Base-by-base conservation (phyloP, 139 green algal species). In the Chlamydomonas sphaeroides region DNA sequence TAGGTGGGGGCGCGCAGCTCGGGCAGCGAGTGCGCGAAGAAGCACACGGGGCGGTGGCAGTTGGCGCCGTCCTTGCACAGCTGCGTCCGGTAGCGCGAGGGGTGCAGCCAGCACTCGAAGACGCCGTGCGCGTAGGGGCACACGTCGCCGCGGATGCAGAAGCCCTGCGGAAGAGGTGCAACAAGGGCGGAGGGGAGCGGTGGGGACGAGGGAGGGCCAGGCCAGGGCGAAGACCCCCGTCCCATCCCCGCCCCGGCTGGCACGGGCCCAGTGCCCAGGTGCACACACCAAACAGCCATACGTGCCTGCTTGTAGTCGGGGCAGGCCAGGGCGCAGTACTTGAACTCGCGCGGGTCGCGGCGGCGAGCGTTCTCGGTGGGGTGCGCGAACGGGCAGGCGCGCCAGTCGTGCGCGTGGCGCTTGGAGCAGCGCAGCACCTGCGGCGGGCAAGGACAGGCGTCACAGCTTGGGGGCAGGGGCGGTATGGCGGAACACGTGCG, bases 371-470 rank as follows among this genome's bases (percentile, higher is more conserved):
- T 99, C 90, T 99, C 97, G 0, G 95, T 98, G 4, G 97, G 95
- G 85, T 99, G 97, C 18, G 96, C 92, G 87, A 98, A 99, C 15
- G 97, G 97, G 88, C 97, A 99, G 6, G 95, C 89, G 7, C 95
- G 95, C 97, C 97, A 99, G 87, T 99, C 97, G 80, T 99, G 97
- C 41, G 94, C 91, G 72, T 92, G 96, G 51, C 92, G 91, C 89
- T 96, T 96, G 74, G 88, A 92, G 85, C 94, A 98, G 39, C 92
- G 87, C 57, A 93, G 84, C 41, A 96, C 90, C 93, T 96, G 85
- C 4, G 51, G 51, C 4, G 20, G 51, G 20, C 4, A 61, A 17
- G 53, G n/a, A n/a, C n/a, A n/a, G n/a, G n/a, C n/a, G n/a, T n/a
- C n/a, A n/a, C n/a, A n/a, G n/a, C n/a, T n/a, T n/a, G n/a, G n/a